These are phyloP conservation scores for Ceratobasidium sp. DNA, from an alignment of 1,284 basidiomycete genomes.

Conservation along the genomic window DNA sequence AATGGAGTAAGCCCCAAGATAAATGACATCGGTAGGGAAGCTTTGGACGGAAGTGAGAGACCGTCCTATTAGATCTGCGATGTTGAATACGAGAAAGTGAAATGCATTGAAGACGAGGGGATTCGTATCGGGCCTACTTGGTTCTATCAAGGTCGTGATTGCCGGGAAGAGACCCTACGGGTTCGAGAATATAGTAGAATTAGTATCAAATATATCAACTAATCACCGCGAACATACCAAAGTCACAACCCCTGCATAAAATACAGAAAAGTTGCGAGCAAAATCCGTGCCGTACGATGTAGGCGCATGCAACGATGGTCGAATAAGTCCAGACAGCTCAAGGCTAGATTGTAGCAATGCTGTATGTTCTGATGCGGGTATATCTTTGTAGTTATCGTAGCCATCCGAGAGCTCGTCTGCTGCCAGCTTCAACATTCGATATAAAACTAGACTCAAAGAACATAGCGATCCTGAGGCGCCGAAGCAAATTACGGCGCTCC, in stretches of 20 bases:
- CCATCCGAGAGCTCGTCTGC: not conserved
- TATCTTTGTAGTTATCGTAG: not conserved
- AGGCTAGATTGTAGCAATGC: not conserved
- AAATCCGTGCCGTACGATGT: slow-evolving; percentile 56
- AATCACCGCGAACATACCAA: slow-evolving; percentile 60
- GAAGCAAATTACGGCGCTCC: slow-evolving; percentile 58
- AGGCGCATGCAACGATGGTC: not conserved
- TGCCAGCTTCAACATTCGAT: slow-evolving; percentile 55
- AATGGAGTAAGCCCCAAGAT: slow-evolving; percentile 67
- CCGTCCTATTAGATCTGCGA: slow-evolving; percentile 80
- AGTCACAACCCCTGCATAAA: slow-evolving; percentile 78
- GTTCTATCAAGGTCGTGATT: slow-evolving; percentile 75
- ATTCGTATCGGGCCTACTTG: slow-evolving; percentile 59
- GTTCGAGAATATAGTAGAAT: not conserved
- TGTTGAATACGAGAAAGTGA: slow-evolving; percentile 74
- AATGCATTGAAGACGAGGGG: slow-evolving; percentile 71
- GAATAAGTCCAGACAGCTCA: not conserved
- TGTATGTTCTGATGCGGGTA: not conserved
- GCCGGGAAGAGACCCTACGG: slow-evolving; percentile 83
- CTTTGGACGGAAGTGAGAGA: slow-evolving; percentile 74
- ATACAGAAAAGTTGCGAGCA: slow-evolving; percentile 71
- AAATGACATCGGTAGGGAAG: slow-evolving; percentile 69
- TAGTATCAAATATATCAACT: not conserved
- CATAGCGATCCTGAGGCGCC: slow-evolving; percentile 71
- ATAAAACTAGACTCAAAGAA: slow-evolving; percentile 57